Base-by-base conservation (phyloP, 192 early-diverging fungal genomes). In the Backusella sp. region DNA sequence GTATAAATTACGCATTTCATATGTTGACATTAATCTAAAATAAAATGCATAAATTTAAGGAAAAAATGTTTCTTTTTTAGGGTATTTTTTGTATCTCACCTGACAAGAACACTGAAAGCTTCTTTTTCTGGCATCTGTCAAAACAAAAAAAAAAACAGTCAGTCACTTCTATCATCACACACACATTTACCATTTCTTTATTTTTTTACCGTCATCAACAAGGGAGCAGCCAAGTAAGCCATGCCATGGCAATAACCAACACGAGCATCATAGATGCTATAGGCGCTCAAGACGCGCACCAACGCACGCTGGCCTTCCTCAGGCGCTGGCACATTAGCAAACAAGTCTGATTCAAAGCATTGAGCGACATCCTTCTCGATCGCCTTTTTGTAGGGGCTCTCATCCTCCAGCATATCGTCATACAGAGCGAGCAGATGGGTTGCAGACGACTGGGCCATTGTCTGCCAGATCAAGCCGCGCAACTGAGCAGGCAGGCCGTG, bases 241-340 rank as follows among this genome's bases (percentile, higher is more conserved):
- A 98, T 87, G 12, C 96, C 96, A 86, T 97, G 96, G 80, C 96
- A 97, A 78, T 98, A 98, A 19, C 97, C 97, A 44, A 98, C 92
- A 76, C 96, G 93, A 19, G 90, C 83, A 77, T 98, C 97, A 80
- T 94, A 98, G 23, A 97, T 73, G 34, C 90, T 91, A 78, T 98
- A 98, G 5, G 96, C 96, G 81, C 94, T 97, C 56, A 96, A 85
- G 12, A 98, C 85, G 72, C 95, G 91, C 77, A 92, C 92, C 81
- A 98, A 85, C 66, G 86, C 85, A 73, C 89, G 89, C 84, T 98
- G 94, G 23, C 93, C 94, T 42, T 90, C 86, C 36, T 93, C 95
- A 36, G 83, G 86, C 35, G 89, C 87, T 44, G 90, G 79, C 49
- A 87, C 84, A 74, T 95, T 96, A 66, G 88, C 85, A 77, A 98